These are phyloP conservation scores for Fusarium phyllophilum DNA, from an alignment of 2,329 filamentous ascomycete genomes.

Conservation along the genomic window DNA sequence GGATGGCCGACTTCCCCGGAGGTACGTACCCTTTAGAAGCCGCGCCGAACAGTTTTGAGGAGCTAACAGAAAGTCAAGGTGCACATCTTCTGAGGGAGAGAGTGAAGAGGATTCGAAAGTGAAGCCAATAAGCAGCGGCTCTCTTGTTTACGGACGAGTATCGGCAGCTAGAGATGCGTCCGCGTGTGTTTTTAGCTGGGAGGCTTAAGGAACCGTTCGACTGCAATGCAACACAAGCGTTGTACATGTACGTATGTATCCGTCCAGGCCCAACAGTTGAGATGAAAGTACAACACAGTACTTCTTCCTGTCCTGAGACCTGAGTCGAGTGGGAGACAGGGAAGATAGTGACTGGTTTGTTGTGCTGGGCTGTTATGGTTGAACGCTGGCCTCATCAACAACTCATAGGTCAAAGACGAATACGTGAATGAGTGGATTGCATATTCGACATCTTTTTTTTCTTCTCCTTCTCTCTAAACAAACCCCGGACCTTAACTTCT, in stretches of 20 bases:
- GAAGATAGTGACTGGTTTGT: neutral
- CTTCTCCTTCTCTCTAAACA: neutral
- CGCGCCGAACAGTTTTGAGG: constrained; percentile 3
- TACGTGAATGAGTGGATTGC: constrained; percentile 24
- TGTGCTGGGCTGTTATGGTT: constrained; percentile 1
- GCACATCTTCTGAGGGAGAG: neutral
- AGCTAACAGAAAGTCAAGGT: neutral
- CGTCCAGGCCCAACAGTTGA: constrained; percentile 12
- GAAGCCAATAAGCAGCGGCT: constrained; percentile 14
- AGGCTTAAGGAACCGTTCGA: constrained; percentile 26
- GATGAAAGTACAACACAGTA: neutral
- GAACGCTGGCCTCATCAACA: constrained; percentile 10
- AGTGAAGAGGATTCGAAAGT: neutral
- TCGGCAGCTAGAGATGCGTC: constrained; percentile 36
- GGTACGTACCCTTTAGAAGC: constrained; percentile 33
- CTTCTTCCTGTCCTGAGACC: neutral
- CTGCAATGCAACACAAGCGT: constrained; percentile 37
- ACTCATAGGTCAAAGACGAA: constrained; percentile 18
- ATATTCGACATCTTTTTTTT: neutral
- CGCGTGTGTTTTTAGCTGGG: constrained; percentile 25
- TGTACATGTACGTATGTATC: neutral
- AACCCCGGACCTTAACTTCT: constrained; percentile 1
- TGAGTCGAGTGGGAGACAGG: neutral
- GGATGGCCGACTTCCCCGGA: constrained; percentile 20
- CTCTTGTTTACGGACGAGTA: constrained; percentile 7